These are phyloP conservation scores for Isabelozyma heimii DNA, from an alignment of 805 yeast genomes.

Conservation along the genomic window DNA sequence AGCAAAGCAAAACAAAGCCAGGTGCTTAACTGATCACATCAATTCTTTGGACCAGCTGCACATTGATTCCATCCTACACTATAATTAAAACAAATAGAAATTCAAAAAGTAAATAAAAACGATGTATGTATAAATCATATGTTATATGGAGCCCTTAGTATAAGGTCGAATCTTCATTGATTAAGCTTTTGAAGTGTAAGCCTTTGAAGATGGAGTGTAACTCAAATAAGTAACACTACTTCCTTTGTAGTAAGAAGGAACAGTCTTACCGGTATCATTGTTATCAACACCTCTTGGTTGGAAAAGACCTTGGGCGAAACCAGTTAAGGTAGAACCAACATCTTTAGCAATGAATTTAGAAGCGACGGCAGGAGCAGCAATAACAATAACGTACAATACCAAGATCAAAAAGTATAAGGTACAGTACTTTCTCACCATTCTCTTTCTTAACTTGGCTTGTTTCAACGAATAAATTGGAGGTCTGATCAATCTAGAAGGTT, in stretches of 20 bases:
- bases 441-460: conserved; percentile 92
- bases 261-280: conserved; percentile 75
- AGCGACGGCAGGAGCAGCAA: conserved; percentile 92
- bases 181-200: conserved; percentile 58
- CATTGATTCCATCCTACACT: background rate
- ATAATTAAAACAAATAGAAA: background rate
- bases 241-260: conserved; percentile 21
- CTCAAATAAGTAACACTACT: conserved; percentile 42
- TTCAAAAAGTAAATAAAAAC: background rate
- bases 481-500: conserved; percentile 93
- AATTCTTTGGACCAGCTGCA: too few species aligned
- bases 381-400: conserved; percentile 66
- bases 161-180: background rate
- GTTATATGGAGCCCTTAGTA: background rate
- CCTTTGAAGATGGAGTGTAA: conserved; percentile 48
- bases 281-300: conserved; percentile 83
- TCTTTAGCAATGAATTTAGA: conserved; percentile 49
- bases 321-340: conserved; percentile 21
- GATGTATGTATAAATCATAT: conserved; percentile 3
- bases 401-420: conserved; percentile 72
- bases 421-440: conserved; percentile 95
- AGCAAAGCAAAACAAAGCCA: too few species aligned
- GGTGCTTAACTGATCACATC: too few species aligned
- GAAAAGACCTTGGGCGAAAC: conserved; percentile 63
- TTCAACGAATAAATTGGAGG: conserved; percentile 97